phyloP scores from a whole-genome alignment of 306 rosid genomes.

The Ammopiptanthus mongolicus region DNA sequence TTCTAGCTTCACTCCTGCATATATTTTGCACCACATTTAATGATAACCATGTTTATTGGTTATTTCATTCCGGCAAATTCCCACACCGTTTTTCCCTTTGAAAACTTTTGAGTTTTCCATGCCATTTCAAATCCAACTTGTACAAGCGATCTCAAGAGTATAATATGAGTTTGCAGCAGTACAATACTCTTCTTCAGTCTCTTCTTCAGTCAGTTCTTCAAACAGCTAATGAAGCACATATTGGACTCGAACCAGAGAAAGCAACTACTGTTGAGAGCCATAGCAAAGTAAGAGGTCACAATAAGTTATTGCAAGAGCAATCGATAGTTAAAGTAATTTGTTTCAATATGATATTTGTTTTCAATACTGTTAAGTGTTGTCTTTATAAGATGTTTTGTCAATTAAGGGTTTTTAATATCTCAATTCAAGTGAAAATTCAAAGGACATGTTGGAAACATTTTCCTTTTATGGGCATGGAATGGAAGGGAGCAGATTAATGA shows the following conservation, averaged over 20 bases:
- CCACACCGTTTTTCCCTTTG: not conserved
- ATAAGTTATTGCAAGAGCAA: constrained; percentile 73
- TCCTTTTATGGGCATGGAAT: not conserved
- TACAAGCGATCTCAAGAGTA: constrained; percentile 82
- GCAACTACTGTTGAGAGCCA: constrained; percentile 69
- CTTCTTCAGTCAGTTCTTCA: constrained; percentile 78
- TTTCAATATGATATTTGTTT: not conserved
- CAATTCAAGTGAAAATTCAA: not conserved
- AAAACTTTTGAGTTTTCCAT: constrained; percentile 35
- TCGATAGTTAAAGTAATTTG: constrained; percentile 54
- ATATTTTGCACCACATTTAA: not conserved
- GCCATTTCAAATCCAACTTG: constrained; percentile 64
- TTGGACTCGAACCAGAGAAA: constrained; percentile 74
- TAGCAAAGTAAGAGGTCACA: constrained; percentile 67
- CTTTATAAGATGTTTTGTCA: not conserved
- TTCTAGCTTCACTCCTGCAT: not conserved
- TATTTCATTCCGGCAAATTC: not conserved
- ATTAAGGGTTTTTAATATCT: not conserved
- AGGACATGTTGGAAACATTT: not conserved
- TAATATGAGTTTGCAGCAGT: constrained; percentile 78
- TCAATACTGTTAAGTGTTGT: not conserved
- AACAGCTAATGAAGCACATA: constrained; percentile 56
- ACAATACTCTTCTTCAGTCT: constrained; percentile 67
- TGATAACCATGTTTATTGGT: not conserved
- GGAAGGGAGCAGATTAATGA: not conserved